phyloP scores from a whole-genome alignment of 2,329 filamentous ascomycete species.

The Sporothrix humicola region DNA sequence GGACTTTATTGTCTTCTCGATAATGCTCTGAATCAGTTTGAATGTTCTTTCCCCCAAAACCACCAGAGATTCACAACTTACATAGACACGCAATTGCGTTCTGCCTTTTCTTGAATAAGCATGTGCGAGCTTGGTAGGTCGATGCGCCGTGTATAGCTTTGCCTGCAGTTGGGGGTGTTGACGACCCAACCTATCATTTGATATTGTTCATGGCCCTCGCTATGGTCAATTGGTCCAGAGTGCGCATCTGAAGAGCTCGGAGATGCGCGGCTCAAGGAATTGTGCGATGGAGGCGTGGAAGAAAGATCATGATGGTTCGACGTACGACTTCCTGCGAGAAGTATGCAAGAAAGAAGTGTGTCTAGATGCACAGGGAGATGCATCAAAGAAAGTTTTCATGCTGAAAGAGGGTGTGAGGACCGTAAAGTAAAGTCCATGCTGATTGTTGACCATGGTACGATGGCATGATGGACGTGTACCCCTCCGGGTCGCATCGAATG shows the following conservation, averaged over 20 bases:
- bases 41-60: neutral
- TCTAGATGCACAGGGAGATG: neutral
- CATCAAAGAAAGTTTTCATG: neutral
- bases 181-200: neutral
- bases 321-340: neutral
- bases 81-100: neutral
- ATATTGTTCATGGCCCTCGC: neutral
- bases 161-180: neutral
- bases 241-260: conserved; percentile 6
- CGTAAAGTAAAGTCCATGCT: neutral
- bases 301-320: conserved; percentile 9
- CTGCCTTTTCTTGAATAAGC: neutral
- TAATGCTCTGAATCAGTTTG: neutral
- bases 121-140: neutral
- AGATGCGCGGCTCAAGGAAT: conserved; percentile 25
- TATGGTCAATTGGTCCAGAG: neutral
- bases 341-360: neutral
- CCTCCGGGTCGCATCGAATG: conserved; percentile 26
- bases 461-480: neutral
- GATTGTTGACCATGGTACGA: neutral
- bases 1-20: neutral
- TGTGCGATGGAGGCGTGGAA: neutral
- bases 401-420: conserved; percentile 25
- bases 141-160: neutral
- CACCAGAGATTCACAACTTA: neutral